These are phyloP conservation scores for Penicillium goetzii DNA, from an alignment of 495 filamentous ascomycete species.

Conservation along the genomic window DNA sequence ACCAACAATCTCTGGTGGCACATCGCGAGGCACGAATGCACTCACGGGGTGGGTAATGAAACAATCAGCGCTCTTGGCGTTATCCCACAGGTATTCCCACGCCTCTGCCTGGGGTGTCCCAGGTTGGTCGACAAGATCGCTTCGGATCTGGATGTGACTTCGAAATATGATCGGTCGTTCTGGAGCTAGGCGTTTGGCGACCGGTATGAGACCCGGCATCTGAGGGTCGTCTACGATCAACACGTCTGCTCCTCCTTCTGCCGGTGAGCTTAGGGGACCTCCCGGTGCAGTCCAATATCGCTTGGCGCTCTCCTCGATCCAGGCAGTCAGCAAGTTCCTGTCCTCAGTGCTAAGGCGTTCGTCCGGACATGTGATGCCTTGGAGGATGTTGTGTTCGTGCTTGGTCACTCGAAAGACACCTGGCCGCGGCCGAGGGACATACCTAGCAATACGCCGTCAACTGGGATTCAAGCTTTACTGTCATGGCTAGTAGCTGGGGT, in stretches of 20 bases:
- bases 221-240: slow-evolving; percentile 86
- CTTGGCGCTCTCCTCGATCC: slow-evolving; percentile 77
- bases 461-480: neutral
- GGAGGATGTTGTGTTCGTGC: slow-evolving; percentile 90
- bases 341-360: slow-evolving; percentile 65
- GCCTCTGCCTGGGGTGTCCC: slow-evolving; percentile 72
- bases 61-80: slow-evolving; percentile 71
- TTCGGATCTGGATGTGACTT: slow-evolving; percentile 83
- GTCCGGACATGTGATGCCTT: slow-evolving; percentile 70
- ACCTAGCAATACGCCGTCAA: slow-evolving; percentile 41
- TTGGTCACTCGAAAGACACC: slow-evolving; percentile 88
- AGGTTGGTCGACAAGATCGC: slow-evolving; percentile 65
- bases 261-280: slow-evolving; percentile 68
- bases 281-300: slow-evolving; percentile 73
- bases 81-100: slow-evolving; percentile 78
- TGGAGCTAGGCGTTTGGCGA: slow-evolving; percentile 73
- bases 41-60: slow-evolving; percentile 87
- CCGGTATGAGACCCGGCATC: slow-evolving; percentile 80
- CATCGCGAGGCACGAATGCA: slow-evolving; percentile 71
- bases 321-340: slow-evolving; percentile 63
- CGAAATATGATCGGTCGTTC: slow-evolving; percentile 78
- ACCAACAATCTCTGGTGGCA: slow-evolving; percentile 68
- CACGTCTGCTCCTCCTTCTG: slow-evolving; percentile 77
- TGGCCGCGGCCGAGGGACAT: slow-evolving; percentile 81
- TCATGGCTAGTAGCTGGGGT: neutral